These are phyloP conservation scores for Artomyces pyxidatus DNA, from an alignment of 768 basidiomycete species.

Conservation along the genomic window DNA sequence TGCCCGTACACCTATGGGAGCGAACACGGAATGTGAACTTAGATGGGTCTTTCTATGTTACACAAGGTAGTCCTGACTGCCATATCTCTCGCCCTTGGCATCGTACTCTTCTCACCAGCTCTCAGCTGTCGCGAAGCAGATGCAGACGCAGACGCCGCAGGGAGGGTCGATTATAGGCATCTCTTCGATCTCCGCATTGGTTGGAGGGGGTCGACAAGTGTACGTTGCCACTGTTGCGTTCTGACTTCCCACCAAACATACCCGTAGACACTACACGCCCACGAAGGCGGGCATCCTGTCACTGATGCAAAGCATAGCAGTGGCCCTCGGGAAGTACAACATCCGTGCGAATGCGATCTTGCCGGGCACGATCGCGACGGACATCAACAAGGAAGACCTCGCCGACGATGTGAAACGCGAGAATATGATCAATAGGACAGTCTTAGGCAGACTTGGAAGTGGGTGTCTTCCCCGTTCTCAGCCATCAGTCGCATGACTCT, in stretches of 20 bases:
- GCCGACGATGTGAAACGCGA: constrained; percentile 48
- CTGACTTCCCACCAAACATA: neutral
- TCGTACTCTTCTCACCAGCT: constrained; percentile 3
- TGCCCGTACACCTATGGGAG: constrained; percentile 58
- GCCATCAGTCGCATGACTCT: too few species aligned
- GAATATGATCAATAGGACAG: constrained; percentile 57
- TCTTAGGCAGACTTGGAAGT: constrained; percentile 60
- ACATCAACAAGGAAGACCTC: constrained; percentile 73
- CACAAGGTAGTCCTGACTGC: constrained; percentile 36
- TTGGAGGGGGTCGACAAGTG: constrained; percentile 69
- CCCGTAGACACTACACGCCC: constrained; percentile 59
- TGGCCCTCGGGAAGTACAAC: constrained; percentile 67
- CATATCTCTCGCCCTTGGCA: neutral
- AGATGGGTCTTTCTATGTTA: constrained; percentile 67
- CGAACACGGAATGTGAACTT: constrained; percentile 64
- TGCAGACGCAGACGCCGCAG: constrained; percentile 59
- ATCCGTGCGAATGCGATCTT: constrained; percentile 66
- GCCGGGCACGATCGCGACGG: constrained; percentile 72
- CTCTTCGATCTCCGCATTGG: constrained; percentile 72
- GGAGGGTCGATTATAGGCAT: constrained; percentile 72
- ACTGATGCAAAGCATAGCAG: constrained; percentile 73
- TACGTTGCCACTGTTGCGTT: constrained; percentile 18
- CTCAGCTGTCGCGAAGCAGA: constrained; percentile 62
- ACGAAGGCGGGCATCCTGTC: constrained; percentile 75
- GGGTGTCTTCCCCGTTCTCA: constrained; percentile 18